These are phyloP conservation scores for Lactarius deliciosus DNA, from an alignment of 768 basidiomycete genomes.

Conservation along the genomic window DNA sequence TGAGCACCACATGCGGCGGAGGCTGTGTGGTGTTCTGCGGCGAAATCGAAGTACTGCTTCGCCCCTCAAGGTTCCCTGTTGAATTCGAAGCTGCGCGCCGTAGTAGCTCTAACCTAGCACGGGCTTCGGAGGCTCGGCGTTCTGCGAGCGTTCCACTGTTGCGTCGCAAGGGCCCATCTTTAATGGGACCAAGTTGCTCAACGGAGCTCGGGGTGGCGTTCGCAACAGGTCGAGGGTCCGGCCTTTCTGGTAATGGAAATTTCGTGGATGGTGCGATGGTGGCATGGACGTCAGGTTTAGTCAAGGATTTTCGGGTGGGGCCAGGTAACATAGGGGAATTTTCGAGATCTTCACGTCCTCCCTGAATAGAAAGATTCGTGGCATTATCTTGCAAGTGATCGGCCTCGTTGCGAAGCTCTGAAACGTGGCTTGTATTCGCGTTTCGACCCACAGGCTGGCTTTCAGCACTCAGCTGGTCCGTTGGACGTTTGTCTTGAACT, in stretches of 20 bases:
- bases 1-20: slow-evolving; percentile 13
- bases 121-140: slow-evolving; percentile 22
- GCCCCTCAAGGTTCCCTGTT: not conserved
- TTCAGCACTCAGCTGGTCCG: not conserved
- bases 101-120: slow-evolving; percentile 15
- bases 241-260: not conserved
- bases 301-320: slow-evolving; percentile 2
- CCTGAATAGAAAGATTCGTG: not conserved
- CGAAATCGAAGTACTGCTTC: not conserved
- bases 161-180: not conserved
- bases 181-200: not conserved
- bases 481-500: not conserved
- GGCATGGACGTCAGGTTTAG: not conserved
- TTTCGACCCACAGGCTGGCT: not conserved
- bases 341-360: not conserved
- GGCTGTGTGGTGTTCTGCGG: slow-evolving; percentile 11
- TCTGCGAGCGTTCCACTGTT: slow-evolving; percentile 13
- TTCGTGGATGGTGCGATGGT: not conserved
- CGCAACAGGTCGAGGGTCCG: not conserved
- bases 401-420: not conserved
- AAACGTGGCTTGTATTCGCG: not conserved
- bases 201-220: not conserved
- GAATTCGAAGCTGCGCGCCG: slow-evolving; percentile 16
- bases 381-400: not conserved
- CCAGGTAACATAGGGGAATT: not conserved